These are phyloP conservation scores for Pseudocercospora vitis DNA, from an alignment of 2,329 filamentous ascomycete species.

Conservation along the genomic window DNA sequence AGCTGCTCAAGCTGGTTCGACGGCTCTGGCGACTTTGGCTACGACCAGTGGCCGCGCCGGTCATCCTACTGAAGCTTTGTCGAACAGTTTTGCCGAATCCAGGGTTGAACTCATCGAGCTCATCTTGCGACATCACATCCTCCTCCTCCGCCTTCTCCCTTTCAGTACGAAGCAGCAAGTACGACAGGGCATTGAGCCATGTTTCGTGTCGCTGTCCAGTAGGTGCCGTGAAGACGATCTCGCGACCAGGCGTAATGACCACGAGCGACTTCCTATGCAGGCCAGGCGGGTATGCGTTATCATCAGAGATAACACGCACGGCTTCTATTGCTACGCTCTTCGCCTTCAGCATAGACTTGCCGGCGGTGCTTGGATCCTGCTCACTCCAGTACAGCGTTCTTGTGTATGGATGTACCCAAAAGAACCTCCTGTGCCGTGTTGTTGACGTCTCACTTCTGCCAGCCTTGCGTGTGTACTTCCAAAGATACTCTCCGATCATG, in stretches of 20 bases:
- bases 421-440: conserved; percentile 90
- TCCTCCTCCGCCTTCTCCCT: conserved; percentile 51
- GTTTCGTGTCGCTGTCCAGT: conserved; percentile 95
- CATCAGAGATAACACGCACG: conserved; percentile 86
- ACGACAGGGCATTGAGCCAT: conserved; percentile 96
- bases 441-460: conserved; percentile 86
- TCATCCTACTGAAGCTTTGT: conserved; percentile 53
- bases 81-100: conserved; percentile 41
- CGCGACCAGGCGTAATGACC: conserved; percentile 82
- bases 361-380: conserved; percentile 75
- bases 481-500: conserved; percentile 98
- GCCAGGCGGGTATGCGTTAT: conserved; percentile 92
- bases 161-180: conserved; percentile 75
- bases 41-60: conserved; percentile 57
- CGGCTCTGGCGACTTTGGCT: conserved; percentile 37
- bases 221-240: conserved; percentile 89
- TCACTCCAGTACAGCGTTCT: conserved; percentile 96
- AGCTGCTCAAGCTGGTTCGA: conserved; percentile 40
- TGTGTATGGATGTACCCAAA: conserved; percentile 99
- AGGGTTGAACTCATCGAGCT: conserved; percentile 79
- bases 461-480: conserved; percentile 97
- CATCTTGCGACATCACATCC: conserved; percentile 58
- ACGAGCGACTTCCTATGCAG: conserved; percentile 92
- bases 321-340: conserved; percentile 96
- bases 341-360: conserved; percentile 71